Conservation (phyloP, 352 stramenopile genomes). For the Globisporangium nunn region DNA sequence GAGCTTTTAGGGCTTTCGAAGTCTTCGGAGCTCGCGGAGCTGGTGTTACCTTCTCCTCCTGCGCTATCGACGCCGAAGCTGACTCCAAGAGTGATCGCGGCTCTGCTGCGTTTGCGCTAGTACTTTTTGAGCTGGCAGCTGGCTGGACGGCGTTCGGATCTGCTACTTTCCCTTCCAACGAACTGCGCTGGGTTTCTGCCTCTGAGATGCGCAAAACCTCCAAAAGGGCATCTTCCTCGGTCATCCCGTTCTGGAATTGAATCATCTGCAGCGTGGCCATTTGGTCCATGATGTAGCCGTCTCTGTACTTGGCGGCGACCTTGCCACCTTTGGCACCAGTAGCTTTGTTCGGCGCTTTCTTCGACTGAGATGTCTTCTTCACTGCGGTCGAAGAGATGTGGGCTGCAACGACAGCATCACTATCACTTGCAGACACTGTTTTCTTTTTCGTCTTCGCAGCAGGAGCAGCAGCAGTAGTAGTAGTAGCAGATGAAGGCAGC, state of each 20-base stretch:
- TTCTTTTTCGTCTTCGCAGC: conserved; percentile 4
- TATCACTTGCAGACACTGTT: neutral
- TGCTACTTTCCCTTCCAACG: neutral
- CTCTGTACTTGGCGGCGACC: conserved; percentile 3
- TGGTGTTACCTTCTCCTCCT: neutral
- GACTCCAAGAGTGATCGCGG: neutral
- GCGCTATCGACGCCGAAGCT: neutral
- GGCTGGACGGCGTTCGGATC: neutral
- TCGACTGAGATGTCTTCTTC: neutral
- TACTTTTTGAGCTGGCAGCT: neutral
- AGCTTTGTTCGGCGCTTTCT: neutral
- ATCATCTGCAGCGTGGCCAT: conserved; percentile 35
- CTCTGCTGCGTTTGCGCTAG: neutral
- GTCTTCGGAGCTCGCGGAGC: too few relatives aligned
- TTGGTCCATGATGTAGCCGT: conserved; percentile 24
- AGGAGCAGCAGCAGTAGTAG: neutral
- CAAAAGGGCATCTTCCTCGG: conserved; percentile 60
- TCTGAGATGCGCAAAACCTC: conserved; percentile 62
- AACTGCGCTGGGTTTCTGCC: conserved; percentile 9
- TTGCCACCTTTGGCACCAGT: neutral
- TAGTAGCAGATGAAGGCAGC: neutral
- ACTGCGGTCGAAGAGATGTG: neutral
- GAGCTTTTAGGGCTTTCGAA: neutral
- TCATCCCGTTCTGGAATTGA: conserved; percentile 63
- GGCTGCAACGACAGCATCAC: neutral